Evolutionary conservation across 495 filamentous ascomycete species (phyloP).

Genomic region (Sporormia fimetaria): DNA sequence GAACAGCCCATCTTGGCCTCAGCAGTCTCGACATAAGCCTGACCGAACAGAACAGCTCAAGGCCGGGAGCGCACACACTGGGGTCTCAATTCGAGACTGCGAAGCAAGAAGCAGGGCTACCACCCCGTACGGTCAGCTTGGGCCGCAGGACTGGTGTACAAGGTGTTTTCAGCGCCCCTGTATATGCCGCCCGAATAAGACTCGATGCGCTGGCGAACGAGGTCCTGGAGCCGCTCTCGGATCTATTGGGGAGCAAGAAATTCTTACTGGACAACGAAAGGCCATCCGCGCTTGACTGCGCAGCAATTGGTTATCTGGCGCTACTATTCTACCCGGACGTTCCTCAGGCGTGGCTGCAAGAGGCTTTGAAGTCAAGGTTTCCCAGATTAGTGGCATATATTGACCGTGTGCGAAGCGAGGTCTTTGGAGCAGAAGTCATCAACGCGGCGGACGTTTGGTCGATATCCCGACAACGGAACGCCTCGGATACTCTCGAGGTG

Average conservation of each 20-base stretch:
- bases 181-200: slow-evolving; percentile 46
- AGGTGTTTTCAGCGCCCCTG: slow-evolving; percentile 26
- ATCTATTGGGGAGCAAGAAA: slow-evolving; percentile 46
- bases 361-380: slow-evolving; percentile 48
- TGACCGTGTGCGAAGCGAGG: slow-evolving; percentile 15
- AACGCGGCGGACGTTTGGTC: slow-evolving; percentile 14
- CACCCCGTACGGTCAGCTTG: slow-evolving; percentile 22
- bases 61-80: slow-evolving; percentile 20
- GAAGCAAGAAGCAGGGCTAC: slow-evolving; percentile 21
- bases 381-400: slow-evolving; percentile 42
- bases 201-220: slow-evolving; percentile 56
- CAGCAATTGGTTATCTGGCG: slow-evolving; percentile 65
- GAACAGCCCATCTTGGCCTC: slow-evolving; percentile 66
- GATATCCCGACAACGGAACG: background rate
- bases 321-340: slow-evolving; percentile 60
- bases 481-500: background rate
- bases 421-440: slow-evolving; percentile 12
- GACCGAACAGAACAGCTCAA: background rate
- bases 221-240: slow-evolving; percentile 57
- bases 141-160: slow-evolving; percentile 26
- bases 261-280: slow-evolving; percentile 42
- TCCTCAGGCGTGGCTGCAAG: slow-evolving; percentile 59
- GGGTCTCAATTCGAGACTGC: slow-evolving; percentile 19
- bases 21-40: slow-evolving; percentile 50
- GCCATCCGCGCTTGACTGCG: slow-evolving; percentile 60